A percentile compares a stretch with the other conserved stretches of the same genome.
These are phyloP conservation scores for Byssothecium circinans DNA, from an alignment of 2,329 filamentous ascomycete genomes.

Conservation along the genomic window DNA sequence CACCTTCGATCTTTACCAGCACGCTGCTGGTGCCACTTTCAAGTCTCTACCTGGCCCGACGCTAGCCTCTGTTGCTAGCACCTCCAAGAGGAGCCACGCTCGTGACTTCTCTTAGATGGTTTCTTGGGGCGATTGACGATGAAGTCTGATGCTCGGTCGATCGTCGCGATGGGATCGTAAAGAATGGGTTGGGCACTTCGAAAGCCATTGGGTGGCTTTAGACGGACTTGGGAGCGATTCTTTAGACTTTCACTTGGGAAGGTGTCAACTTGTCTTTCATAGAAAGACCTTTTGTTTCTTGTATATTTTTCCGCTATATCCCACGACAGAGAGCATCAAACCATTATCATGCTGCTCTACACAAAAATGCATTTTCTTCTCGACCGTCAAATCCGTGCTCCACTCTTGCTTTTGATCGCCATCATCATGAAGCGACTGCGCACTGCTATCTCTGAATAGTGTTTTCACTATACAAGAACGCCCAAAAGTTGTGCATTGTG, in stretches of 20 bases:
- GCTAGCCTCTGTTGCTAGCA: slow-evolving; percentile 10
- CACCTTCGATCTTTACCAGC: slow-evolving; percentile 35
- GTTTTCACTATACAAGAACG: too few relatives aligned
- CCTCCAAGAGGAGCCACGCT: slow-evolving; percentile 5
- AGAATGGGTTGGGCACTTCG: not conserved
- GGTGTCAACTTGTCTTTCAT: not conserved
- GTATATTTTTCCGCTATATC: not conserved
- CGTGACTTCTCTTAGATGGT: slow-evolving; percentile 4
- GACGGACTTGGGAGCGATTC: not conserved
- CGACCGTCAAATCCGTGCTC: not conserved
- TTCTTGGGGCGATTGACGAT: not conserved
- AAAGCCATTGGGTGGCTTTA: not conserved
- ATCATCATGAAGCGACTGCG: too few relatives aligned
- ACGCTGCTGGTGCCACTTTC: slow-evolving; percentile 28
- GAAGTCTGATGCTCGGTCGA: not conserved
- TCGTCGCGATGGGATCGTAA: not conserved
- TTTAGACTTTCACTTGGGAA: not conserved
- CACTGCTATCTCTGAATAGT: too few relatives aligned
- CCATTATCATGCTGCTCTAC: not conserved
- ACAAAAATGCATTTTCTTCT: not conserved
- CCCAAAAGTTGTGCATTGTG: too few relatives aligned
- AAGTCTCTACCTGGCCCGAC: slow-evolving; percentile 23
- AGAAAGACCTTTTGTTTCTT: not conserved
- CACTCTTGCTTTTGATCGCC: too few relatives aligned
- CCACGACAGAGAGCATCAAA: not conserved